These are phyloP conservation scores for Myxozyma udenii DNA, from an alignment of 805 yeast genomes.

Conservation along the genomic window DNA sequence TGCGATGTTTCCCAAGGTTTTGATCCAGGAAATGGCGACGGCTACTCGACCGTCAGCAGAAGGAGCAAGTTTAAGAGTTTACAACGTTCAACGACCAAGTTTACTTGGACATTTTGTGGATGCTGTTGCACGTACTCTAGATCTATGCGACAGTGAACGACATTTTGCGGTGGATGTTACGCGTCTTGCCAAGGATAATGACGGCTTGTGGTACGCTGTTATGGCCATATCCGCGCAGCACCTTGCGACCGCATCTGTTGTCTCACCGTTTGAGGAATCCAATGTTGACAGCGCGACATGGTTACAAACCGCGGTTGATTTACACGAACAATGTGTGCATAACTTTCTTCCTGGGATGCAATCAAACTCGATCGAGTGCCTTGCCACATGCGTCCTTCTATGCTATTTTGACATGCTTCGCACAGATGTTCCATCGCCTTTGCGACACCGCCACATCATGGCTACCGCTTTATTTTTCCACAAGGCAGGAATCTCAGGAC, in stretches of 20 bases:
- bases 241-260: not conserved
- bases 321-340: slow-evolving; percentile 14
- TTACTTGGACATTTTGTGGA: slow-evolving; percentile 37
- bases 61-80: not conserved
- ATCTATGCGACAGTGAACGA: slow-evolving; percentile 39
- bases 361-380: slow-evolving; percentile 33
- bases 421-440: slow-evolving; percentile 42
- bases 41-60: too few relatives aligned
- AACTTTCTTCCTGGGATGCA: slow-evolving; percentile 9
- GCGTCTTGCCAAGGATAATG: slow-evolving; percentile 37
- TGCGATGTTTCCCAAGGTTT: too few relatives aligned
- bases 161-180: slow-evolving; percentile 40
- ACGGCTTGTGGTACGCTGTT: not conserved
- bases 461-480: slow-evolving; percentile 43
- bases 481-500: slow-evolving; percentile 42
- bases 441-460: slow-evolving; percentile 43
- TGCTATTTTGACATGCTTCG: slow-evolving; percentile 42
- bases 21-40: too few relatives aligned
- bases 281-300: not conserved
- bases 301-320: slow-evolving; percentile 12
- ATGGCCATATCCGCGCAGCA: not conserved
- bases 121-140: slow-evolving; percentile 43
- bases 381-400: slow-evolving; percentile 44
- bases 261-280: slow-evolving; percentile 36
- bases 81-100: not conserved